These are phyloP conservation scores for Aspergillus costaricaensis DNA, from an alignment of 2,329 filamentous ascomycete species.

Conservation along the genomic window DNA sequence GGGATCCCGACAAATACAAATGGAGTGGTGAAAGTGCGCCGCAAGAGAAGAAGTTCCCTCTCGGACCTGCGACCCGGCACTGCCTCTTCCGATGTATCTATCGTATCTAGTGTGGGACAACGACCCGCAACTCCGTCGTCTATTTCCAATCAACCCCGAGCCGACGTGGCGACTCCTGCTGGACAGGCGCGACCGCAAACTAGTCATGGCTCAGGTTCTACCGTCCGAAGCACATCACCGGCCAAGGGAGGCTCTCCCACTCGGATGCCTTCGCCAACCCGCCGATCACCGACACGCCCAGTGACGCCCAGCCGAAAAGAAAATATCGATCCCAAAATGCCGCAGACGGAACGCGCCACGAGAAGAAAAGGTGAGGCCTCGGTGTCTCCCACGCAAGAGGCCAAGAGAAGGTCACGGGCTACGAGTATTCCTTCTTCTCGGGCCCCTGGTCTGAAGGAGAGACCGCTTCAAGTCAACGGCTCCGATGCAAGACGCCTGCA, in stretches of 20 bases:
- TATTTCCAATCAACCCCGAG: constrained; percentile 27
- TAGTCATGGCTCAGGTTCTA: constrained; percentile 32
- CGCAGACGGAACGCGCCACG: constrained; percentile 34
- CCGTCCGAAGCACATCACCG: constrained; percentile 34
- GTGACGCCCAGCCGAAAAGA: constrained; percentile 43
- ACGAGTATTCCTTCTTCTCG: constrained; percentile 55
- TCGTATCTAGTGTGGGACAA: constrained; percentile 37
- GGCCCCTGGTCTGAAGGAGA: constrained; percentile 36
- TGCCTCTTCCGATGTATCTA: constrained; percentile 55
- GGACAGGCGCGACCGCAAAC: constrained; percentile 33
- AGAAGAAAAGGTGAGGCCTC: constrained; percentile 36
- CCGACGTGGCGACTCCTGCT: constrained; percentile 32
- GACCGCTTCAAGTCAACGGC: constrained; percentile 32
- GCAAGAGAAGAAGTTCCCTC: constrained; percentile 86
- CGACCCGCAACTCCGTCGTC: constrained; percentile 39
- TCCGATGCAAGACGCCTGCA: constrained; percentile 34
- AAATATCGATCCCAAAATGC: constrained; percentile 39
- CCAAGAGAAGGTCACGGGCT: constrained; percentile 49
- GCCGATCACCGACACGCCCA: constrained; percentile 35
- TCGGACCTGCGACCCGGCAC: constrained; percentile 79
- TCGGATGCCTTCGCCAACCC: constrained; percentile 34
- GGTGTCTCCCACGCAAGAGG: constrained; percentile 39
- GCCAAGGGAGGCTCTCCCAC: constrained; percentile 33
- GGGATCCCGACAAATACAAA: constrained; percentile 49
- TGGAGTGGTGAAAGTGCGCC: constrained; percentile 53